phyloP scores from a whole-genome alignment of 495 filamentous ascomycete species.

The Cairneyella variabilis region DNA sequence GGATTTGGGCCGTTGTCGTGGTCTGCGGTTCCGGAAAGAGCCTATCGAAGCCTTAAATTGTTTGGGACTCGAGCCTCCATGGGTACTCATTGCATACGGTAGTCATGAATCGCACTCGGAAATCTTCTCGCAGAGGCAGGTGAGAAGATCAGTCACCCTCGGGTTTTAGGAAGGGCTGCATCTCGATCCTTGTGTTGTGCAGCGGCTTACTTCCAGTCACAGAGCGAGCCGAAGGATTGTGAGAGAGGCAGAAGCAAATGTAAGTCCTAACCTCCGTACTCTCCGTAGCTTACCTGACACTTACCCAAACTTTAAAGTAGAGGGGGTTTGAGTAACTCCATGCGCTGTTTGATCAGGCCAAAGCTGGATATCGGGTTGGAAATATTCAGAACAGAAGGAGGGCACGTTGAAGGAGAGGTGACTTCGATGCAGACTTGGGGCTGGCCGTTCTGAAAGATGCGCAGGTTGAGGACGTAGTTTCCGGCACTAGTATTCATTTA shows the following conservation, averaged over 20 bases:
- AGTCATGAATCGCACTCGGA: background rate
- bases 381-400: too few relatives aligned
- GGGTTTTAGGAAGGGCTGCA: conserved; percentile 1
- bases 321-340: too few relatives aligned
- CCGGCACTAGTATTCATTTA: too few relatives aligned
- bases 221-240: background rate
- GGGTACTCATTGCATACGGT: background rate
- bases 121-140: background rate
- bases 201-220: too few relatives aligned
- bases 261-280: background rate
- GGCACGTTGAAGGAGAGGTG: too few relatives aligned
- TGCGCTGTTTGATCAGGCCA: too few relatives aligned
- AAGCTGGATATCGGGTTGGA: too few relatives aligned
- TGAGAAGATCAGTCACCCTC: background rate
- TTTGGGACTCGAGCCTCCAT: background rate
- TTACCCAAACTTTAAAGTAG: too few relatives aligned
- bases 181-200: background rate
- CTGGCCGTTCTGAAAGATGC: too few relatives aligned
- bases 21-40: background rate
- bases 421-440: too few relatives aligned
- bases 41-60: conserved; percentile 2
- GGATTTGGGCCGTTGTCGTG: background rate
- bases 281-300: too few relatives aligned
- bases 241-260: background rate
- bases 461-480: too few relatives aligned